Base-by-base conservation (phyloP, 441 rosid species). In the Kokia cookei region DNA sequence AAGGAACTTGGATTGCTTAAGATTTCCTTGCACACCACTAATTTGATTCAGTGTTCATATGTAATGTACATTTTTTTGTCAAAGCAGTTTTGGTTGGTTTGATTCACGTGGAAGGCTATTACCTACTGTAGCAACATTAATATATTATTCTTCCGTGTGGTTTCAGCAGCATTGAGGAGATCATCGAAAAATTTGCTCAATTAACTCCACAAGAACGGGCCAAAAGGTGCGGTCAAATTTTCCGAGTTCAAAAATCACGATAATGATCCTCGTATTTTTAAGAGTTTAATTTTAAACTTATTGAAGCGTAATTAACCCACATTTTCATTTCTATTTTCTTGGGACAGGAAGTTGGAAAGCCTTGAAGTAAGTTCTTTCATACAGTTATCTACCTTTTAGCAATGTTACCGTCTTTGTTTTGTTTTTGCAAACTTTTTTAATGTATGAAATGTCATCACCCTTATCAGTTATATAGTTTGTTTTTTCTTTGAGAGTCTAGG, bases 181-280 rank as follows among this genome's bases (percentile, higher is more conserved):
- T 92, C 35, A 86, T 92, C 48, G 79, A 87, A 47, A 89, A 89
- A 84, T 87, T 89, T 77, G 85, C 94, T 76, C 93, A 89, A 67
- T 72, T 91, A 53, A 80, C 93, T 55, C 94, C 96, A 5, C 97
- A 92, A 76, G 97, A 92, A 81, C 81, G 92, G 64, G 90, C 93
- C 37, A 92, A 92, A 76, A 87, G 96, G 97, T 91, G 67, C 5
- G 1, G 11, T 47, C 17, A 17, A 65, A 13, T 73, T 65, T 75
- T 48, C 50, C 57, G 10, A 1, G 37, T 42, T 45, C 9, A 51
- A 72, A 32, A 71, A 75, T 59, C 45, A 43, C 48, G 19, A 17
- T 40, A 50, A 26, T 11, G 12, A 6, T 53, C 65, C 71, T 11
- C 6, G 40, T 50, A 69, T 55, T 59, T 45, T 55, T 51, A 50